Conservation (phyloP, 345 rosid genomes). For the Eucalyptus sideroxylon region DNA sequence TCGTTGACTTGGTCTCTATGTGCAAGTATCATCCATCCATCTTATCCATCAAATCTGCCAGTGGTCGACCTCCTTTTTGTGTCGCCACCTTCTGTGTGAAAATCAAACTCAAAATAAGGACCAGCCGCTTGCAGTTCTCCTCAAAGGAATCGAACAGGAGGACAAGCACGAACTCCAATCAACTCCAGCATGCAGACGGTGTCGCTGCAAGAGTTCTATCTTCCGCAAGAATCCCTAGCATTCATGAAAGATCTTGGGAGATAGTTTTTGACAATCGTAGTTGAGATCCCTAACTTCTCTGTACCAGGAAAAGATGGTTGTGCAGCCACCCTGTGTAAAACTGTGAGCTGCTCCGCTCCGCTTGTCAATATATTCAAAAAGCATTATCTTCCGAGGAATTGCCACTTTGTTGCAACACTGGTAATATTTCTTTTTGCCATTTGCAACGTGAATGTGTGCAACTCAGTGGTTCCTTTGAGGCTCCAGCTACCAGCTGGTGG, state of each 20-base stretch:
- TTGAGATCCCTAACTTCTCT: background rate
- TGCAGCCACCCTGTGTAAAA: background rate
- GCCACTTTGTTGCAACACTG: background rate
- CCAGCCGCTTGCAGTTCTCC: background rate
- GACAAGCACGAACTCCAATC: background rate
- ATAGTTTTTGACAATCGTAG: background rate
- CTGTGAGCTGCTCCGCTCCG: background rate
- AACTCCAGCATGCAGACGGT: background rate
- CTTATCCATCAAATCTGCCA: background rate
- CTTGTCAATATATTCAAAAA: background rate
- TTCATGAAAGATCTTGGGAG: background rate
- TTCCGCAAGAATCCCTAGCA: background rate
- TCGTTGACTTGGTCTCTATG: background rate
- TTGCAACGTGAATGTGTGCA: background rate
- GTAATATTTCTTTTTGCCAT: background rate
- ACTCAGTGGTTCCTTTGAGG: background rate
- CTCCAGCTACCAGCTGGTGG: background rate
- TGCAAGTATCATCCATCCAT: background rate
- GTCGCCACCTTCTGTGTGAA: background rate
- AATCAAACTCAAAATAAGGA: background rate
- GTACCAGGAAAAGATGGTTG: background rate
- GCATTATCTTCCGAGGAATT: background rate
- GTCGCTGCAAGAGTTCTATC: background rate
- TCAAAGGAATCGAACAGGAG: background rate
- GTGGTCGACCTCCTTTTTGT: background rate